Percentiles rank a stretch among this genome's conserved stretches.
These are phyloP conservation scores for Phytomonas sp. DNA, from an alignment of 208 protist species.

Conservation along the genomic window DNA sequence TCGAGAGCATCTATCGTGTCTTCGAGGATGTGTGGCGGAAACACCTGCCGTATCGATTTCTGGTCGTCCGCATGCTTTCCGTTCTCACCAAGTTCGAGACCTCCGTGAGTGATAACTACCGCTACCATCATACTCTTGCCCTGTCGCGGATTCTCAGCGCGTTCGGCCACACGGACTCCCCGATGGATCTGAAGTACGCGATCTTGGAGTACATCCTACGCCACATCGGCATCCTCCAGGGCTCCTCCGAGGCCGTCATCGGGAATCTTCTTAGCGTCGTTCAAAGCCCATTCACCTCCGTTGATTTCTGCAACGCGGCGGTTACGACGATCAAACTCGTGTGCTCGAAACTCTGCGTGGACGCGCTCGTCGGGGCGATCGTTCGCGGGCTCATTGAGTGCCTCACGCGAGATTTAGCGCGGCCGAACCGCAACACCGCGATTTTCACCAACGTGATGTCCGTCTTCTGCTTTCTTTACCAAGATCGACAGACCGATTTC, in stretches of 20 bases:
- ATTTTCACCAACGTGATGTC: constrained; percentile 61
- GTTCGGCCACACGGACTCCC: constrained; percentile 40
- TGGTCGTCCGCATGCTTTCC: constrained; percentile 67
- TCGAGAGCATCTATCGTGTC: constrained; percentile 40
- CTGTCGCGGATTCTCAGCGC: constrained; percentile 71
- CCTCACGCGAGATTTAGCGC: constrained; percentile 23
- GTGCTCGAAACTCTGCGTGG: constrained; percentile 49
- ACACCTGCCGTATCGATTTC: constrained; percentile 52
- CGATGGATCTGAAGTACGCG: constrained; percentile 49
- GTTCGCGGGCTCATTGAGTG: constrained; percentile 59
- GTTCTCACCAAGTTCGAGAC: constrained; percentile 48
- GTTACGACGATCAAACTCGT: constrained; percentile 59
- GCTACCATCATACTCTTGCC: constrained; percentile 30
- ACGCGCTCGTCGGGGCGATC: constrained; percentile 71
- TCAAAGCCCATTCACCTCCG: constrained; percentile 22
- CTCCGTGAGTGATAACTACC: constrained; percentile 22
- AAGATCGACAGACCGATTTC: constrained; percentile 65
- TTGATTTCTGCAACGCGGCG: constrained; percentile 46
- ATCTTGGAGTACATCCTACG: constrained; percentile 71
- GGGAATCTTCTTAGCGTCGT: constrained; percentile 51
- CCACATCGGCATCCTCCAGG: constrained; percentile 52
- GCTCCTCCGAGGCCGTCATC: constrained; percentile 46
- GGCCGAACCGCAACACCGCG: constrained; percentile 17
- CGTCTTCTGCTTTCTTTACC: constrained; percentile 56
- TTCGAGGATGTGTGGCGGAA: constrained; percentile 60